phyloP scores from a whole-genome alignment of 345 rosid genomes.

The Streptanthus diversifolius region DNA sequence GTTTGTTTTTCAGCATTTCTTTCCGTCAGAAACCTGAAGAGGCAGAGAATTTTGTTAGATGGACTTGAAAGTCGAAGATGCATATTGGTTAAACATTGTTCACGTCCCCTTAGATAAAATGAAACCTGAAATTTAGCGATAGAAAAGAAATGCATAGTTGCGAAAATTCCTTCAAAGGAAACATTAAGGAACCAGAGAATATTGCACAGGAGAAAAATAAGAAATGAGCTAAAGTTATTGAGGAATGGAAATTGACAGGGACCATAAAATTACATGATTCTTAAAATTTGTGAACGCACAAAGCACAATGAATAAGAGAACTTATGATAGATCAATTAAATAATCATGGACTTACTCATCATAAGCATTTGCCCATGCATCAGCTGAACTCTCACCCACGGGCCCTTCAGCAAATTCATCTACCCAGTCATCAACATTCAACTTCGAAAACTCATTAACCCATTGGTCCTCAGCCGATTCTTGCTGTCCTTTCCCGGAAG shows the following conservation, averaged over 20 bases:
- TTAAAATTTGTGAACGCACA: not conserved
- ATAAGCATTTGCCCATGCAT: slow-evolving; percentile 88
- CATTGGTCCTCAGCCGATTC: slow-evolving; percentile 71
- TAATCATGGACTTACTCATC: slow-evolving; percentile 70
- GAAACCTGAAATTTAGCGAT: not conserved
- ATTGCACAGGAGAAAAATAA: not conserved
- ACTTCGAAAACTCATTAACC: slow-evolving; percentile 95
- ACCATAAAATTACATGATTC: slow-evolving; percentile 3
- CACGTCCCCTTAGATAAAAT: not conserved
- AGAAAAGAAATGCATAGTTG: slow-evolving; percentile 1
- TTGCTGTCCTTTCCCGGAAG: slow-evolving; percentile 53
- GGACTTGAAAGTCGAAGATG: slow-evolving; percentile 8
- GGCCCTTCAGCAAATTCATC: slow-evolving; percentile 90
- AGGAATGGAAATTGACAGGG: not conserved
- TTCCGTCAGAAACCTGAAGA: slow-evolving; percentile 65
- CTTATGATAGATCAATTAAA: not conserved
- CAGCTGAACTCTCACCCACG: slow-evolving; percentile 57
- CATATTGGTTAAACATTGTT: slow-evolving; percentile 5
- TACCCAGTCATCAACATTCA: slow-evolving; percentile 84
- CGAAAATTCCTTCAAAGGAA: not conserved
- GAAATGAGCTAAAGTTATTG: not conserved
- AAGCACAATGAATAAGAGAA: slow-evolving; percentile 11
- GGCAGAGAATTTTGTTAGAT: slow-evolving; percentile 6
- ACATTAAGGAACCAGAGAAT: not conserved
- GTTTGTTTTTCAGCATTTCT: slow-evolving; percentile 61